Percentiles rank a stretch among this genome's conserved stretches.
These are phyloP conservation scores for Crithidia mellificae DNA, from an alignment of 208 protist species.

Conservation along the genomic window DNA sequence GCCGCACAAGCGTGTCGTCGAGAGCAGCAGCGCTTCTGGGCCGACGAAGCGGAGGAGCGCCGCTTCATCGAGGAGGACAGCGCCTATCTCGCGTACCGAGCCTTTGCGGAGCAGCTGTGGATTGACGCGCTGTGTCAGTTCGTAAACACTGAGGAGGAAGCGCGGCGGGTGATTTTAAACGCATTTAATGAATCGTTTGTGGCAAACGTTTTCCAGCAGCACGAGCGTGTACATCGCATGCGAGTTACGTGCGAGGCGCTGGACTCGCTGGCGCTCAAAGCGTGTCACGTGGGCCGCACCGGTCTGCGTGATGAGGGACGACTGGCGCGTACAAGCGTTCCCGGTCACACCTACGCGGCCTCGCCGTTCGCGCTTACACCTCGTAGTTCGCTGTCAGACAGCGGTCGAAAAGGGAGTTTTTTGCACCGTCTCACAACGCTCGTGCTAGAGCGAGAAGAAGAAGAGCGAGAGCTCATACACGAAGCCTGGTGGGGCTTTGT, in stretches of 20 bases:
- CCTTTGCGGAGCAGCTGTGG: slow-evolving; percentile 33
- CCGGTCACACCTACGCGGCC: slow-evolving; percentile 3
- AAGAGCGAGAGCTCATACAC: slow-evolving; percentile 1
- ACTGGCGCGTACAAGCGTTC: slow-evolving; percentile 21
- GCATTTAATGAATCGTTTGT: neutral
- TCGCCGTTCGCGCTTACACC: neutral
- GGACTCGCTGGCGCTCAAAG: slow-evolving; percentile 32
- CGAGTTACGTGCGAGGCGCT: slow-evolving; percentile 22
- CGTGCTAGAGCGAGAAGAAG: neutral
- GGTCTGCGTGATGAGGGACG: slow-evolving; percentile 21
- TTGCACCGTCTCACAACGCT: too few species aligned
- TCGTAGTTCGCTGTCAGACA: too few species aligned
- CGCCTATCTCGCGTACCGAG: slow-evolving; percentile 19
- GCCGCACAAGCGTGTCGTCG: slow-evolving; percentile 7
- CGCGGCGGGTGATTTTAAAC: neutral
- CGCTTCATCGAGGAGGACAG: slow-evolving; percentile 56
- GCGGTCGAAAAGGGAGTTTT: too few species aligned
- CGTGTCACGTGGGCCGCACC: slow-evolving; percentile 24
- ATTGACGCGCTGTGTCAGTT: slow-evolving; percentile 5
- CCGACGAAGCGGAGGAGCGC: slow-evolving; percentile 63
- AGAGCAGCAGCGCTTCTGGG: slow-evolving; percentile 1
- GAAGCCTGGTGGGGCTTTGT: neutral
- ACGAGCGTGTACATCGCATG: slow-evolving; percentile 29
- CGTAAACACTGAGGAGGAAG: slow-evolving; percentile 14
- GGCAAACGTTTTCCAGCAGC: neutral